Evolutionary conservation across 2,329 filamentous ascomycete genomes (phyloP), one percentile per base, ranked within the genome.

Genomic region (Aspergillus viridinutans): DNA sequence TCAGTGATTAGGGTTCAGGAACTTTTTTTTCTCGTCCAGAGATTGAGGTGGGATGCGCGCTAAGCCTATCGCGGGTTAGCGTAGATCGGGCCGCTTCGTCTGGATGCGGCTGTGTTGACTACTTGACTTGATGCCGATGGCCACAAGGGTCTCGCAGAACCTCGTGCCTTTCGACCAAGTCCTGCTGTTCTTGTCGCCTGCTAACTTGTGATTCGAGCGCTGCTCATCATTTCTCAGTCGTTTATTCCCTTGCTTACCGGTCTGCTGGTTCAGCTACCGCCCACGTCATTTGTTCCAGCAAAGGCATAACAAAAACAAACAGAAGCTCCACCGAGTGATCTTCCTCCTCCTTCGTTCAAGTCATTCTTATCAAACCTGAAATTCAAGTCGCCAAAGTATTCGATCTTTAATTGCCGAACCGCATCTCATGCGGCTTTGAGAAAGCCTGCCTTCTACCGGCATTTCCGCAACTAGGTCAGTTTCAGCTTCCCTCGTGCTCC

Each of bases 21-120:
- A 69, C 67, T 68, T 70, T 69, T 66, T 68, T 66, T 58, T 67
- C 64, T 67, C 61, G 61, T 62, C 59, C 50, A 61, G 59, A 63
- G 59, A 63, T 60, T 64, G 58, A 61, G 51, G 60, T 54, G 58
- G 62, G 57, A 62, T 52, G 10, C 28, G 48, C 63, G 59, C 65
- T 72, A 71, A 64, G 4, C 69, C 70, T 68, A 72, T 71, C 64
- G 65, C n/a, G 64, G 67, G 38, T 38, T 73, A 72, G 70, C 58
- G 69, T 50, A 64, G 63, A 71, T 72, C 69, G 53, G 54, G 58
- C 42, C 61, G 54, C 53, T 54, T 54, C 50, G 25, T 48, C 48
- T 56, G 55, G 60, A 61, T 29, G 28, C 28, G 28, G 61, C 60
- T 62, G 54, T 58, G 58, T 62, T 61, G 53, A 62, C 32, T 29